phyloP scores from a whole-genome alignment of 164 flowering plant genomes.

The Euptelea pleiosperma region DNA sequence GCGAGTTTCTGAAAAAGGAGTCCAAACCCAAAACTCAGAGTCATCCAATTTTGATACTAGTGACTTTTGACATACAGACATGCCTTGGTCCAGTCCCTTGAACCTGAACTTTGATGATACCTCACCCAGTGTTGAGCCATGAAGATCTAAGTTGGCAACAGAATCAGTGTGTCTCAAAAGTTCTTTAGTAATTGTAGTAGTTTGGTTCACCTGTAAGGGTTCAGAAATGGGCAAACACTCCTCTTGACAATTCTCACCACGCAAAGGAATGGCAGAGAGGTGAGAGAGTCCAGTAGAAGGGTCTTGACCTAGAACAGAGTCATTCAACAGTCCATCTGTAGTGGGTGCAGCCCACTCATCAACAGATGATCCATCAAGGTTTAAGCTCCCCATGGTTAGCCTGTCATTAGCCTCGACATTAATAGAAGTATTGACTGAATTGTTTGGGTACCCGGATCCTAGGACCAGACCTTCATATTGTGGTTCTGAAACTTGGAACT shows the following conservation, averaged over 20 bases:
- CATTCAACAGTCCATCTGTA: not conserved
- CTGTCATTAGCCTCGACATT: slow-evolving; percentile 1
- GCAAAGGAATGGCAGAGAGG: slow-evolving; percentile 11
- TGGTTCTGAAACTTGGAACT: slow-evolving; percentile 11
- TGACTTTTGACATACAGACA: slow-evolving; percentile 10
- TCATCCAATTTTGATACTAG: slow-evolving; percentile 24
- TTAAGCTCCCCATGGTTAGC: not conserved
- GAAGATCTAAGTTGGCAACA: slow-evolving; percentile 12
- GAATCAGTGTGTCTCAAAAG: slow-evolving; percentile 6
- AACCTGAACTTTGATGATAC: not conserved
- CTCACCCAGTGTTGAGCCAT: slow-evolving; percentile 7
- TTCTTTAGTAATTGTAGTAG: slow-evolving; percentile 24
- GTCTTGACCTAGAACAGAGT: slow-evolving; percentile 9
- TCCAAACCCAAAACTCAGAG: slow-evolving; percentile 58
- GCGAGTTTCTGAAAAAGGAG: slow-evolving; percentile 55
- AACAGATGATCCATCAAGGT: not conserved
- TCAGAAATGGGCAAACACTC: slow-evolving; percentile 8
- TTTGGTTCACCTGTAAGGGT: slow-evolving; percentile 21
- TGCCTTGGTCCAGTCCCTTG: not conserved
- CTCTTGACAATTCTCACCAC: slow-evolving; percentile 11
- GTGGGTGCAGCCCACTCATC: slow-evolving; percentile 4
- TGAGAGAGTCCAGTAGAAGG: not conserved
- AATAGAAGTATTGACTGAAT: slow-evolving; percentile 2
- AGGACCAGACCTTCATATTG: not conserved
- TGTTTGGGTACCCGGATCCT: not conserved